Conservation (phyloP, 1,284 basidiomycete genomes). For the Moesziomyces globuligerus region DNA sequence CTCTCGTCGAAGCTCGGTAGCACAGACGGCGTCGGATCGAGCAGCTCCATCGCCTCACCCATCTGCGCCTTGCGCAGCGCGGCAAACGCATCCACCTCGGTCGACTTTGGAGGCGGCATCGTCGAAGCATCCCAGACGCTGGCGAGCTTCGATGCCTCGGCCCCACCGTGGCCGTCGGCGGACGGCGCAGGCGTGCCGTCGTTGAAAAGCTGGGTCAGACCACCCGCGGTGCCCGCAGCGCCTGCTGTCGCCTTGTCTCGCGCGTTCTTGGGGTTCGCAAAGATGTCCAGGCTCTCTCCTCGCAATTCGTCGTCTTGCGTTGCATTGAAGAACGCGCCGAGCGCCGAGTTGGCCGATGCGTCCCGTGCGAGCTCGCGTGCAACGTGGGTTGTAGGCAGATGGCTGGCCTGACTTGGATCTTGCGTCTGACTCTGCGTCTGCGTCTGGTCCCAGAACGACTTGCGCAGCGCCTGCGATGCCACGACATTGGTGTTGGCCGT, state of each 20-base stretch:
- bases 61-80: conserved; percentile 57
- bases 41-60: conserved; percentile 40
- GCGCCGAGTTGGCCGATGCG: conserved; percentile 48
- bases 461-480: conserved; percentile 12
- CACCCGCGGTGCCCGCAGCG: no score
- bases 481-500: background rate
- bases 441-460: conserved; percentile 33
- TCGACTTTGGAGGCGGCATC: conserved; percentile 58
- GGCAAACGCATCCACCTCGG: conserved; percentile 55
- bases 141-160: background rate
- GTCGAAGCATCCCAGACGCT: conserved; percentile 35
- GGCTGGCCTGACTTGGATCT: conserved; percentile 9
- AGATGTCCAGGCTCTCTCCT: conserved; percentile 57
- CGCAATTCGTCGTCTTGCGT: conserved; percentile 52
- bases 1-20: conserved; percentile 56
- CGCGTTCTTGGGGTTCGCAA: conserved; percentile 43
- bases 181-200: conserved; percentile 38
- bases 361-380: conserved; percentile 16
- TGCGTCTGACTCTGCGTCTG: conserved; percentile 28
- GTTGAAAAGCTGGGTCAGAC: conserved; percentile 55
- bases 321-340: conserved; percentile 62
- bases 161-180: background rate
- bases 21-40: conserved; percentile 48
- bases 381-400: conserved; percentile 9
- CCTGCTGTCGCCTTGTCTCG: conserved; percentile 45